Base-by-base conservation (phyloP, 2,329 filamentous ascomycete species). In the Microcera coccophila region DNA sequence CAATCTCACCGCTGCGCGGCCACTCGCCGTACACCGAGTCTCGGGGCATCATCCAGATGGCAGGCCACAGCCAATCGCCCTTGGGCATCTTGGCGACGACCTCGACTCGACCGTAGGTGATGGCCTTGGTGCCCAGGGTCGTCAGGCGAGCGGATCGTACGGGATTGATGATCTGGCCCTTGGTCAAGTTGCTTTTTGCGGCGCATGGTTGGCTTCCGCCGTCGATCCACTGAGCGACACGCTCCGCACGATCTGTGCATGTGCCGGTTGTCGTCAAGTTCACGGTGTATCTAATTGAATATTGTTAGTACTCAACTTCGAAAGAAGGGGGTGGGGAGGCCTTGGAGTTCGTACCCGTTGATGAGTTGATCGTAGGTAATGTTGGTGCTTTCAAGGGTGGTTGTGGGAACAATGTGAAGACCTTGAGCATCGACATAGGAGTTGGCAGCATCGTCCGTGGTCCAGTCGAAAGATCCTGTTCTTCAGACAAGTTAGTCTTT, bases 1-100 rank as follows among this genome's bases (percentile, higher is more conserved):
- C 75, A 43, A 78, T 78, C 58, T 78, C 75, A 9, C 75, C 75
- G 26, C 68, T 72, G 14, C 62, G 57, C 2, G 75, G 75, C 75
- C 75, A 78, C 14, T 56, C 55, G 10, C 75, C 75, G 45, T 78
- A 78, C 11, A 63, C 65, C 8, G 58, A 59, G 39, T 70, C 61
- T 48, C 68, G 62, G 5, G 74, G 74, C 69, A 76, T 59, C 55
- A 59, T 59, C 55, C 66, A 68, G 36, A 71, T 68, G 31, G 70
- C 71, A 48, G 64, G 74, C 75, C 75, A 78, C 18, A 79, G 57
- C 76, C 76, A 79, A 54, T 78, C 73, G 4, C 76, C 75, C 24
- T 58, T 59, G 5, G 76, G 74, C 51, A 79, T 56, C 45, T 74
- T 72, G 15, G 76, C 76, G 3, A 70, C 67, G 7, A 80, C 72